Base-by-base conservation (phyloP, 176 grass and related monocot genomes). In the Triticum dicoccoides region DNA sequence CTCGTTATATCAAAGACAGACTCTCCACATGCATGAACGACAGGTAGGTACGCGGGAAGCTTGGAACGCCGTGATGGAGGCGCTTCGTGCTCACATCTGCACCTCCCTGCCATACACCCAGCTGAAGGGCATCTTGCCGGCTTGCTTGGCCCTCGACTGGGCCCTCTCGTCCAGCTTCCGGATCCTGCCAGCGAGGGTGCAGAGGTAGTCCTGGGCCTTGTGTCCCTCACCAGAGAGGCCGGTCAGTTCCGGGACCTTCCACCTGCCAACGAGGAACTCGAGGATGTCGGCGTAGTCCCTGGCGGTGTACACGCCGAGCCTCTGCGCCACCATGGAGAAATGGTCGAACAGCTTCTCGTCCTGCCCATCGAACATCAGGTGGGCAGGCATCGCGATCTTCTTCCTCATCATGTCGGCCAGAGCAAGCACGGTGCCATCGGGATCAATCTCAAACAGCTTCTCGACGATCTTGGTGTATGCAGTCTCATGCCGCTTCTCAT, bases 321-420 rank as follows among this genome's bases (percentile, higher is more conserved):
- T 94, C 65, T 98, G 93, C 0, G 96, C 96, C 0, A 98, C 96
- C 76, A 80, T 54, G 65, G 96, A 98, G 89, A 98, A 98, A 84
- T 98, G 71, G n/a, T 98, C 96, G 8, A 98, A 98, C 73, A 98
- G 86, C 64, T 95, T 95, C 45, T 94, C 88, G 5, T 98, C 96
- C 49, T 85, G 39, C 42, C 96, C 93, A 2, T 98, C 96, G 5
- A 95, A 98, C 96, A 98, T 98, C 78, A 98, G 88, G 69, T 98
- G 96, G 11, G 96, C 96, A 25, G 96, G 96, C 96, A 98, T 95
- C 2, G 96, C 90, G 14, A 98, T 98, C 83, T 98, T 98, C 84
- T 98, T 98, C 86, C 88, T 95, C 96, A 98, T 98, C 96, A 98
- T 98, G 88, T 98, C 93, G 63, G 89, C 93, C 44, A 98, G 76